These are phyloP conservation scores for Coniella lustricola DNA, from an alignment of 2,329 filamentous ascomycete species.

Conservation along the genomic window DNA sequence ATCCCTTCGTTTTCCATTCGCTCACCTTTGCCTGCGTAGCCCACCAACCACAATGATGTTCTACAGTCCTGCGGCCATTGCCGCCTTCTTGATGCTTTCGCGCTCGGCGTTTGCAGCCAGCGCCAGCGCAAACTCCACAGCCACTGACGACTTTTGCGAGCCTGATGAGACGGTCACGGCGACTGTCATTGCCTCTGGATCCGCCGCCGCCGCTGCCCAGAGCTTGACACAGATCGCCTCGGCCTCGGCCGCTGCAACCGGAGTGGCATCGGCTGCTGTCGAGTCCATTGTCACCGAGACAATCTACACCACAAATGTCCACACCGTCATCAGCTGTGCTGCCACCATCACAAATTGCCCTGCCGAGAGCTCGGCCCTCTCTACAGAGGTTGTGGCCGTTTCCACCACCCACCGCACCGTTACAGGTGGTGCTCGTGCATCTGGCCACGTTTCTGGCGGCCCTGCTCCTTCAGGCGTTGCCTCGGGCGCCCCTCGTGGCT, in stretches of 20 bases:
- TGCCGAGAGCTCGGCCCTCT: constrained; percentile 8
- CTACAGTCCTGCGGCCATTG: constrained; percentile 8
- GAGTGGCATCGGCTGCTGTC: not conserved
- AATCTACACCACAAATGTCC: constrained; percentile 10
- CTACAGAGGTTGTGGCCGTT: constrained; percentile 10
- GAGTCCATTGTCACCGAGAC: constrained; percentile 10
- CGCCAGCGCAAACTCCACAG: constrained; percentile 3
- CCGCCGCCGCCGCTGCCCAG: not conserved
- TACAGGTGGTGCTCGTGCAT: not conserved
- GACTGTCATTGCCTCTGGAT: constrained; percentile 5
- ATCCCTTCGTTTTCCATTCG: not conserved
- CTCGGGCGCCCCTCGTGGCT: not conserved
- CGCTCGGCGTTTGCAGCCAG: constrained; percentile 9
- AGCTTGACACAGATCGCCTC: not conserved
- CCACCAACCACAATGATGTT: constrained; percentile 8
- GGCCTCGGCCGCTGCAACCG: not conserved
- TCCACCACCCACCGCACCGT: constrained; percentile 9
- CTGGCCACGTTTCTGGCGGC: not conserved
- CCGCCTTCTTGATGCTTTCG: constrained; percentile 13
- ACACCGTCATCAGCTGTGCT: constrained; percentile 14
- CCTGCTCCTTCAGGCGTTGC: not conserved
- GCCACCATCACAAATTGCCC: constrained; percentile 12
- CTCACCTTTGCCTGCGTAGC: not conserved
- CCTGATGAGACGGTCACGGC: constrained; percentile 11
- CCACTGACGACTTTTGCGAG: constrained; percentile 12